Evolutionary conservation across 805 yeast species (phyloP), one percentile per base, ranked within the genome.

Genomic region (Jamesozyma hellenica): DNA sequence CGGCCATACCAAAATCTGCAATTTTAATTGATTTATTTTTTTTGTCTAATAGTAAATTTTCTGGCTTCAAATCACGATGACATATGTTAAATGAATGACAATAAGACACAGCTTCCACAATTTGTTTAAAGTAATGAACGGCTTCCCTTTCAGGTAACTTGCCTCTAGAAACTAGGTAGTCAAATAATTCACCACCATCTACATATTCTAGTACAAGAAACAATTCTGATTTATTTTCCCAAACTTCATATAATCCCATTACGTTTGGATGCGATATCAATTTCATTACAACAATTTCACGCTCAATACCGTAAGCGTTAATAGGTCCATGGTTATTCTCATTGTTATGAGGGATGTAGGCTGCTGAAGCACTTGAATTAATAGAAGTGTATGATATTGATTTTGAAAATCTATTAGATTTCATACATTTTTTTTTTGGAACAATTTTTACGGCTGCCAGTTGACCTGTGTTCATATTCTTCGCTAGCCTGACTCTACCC

Each of bases 261-360:
- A 92, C 92, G 55, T 92, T 90, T 11, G 95, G 86, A 61, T 92
- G 97, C 44, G 92, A 84, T 34, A 92, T 75, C 32, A 92, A 70
- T 63, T 92, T 92, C 98, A 90, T 92, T 51, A 92, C 92, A 51
- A 92, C 88, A 47, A 92, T 94, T 59, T 92, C 98, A 49, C 97
- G 74, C 64, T 92, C 98, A 34, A 92, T 90, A 30, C 98, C 98
- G 58, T 90, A 87, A 3, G 96, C 95, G 37, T 53, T 55, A 2
- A 46, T 33, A 29, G 45, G 45, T 27, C 32, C 34, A 29, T 44
- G 45, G 26, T 40, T 42, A 37, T 32, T 45, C 4, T 55, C 49
- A 28, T 42, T 36, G 29, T 44, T 27, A 4, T 15, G 18, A 15
- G 29, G 28, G 7, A 27, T 34, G 16, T 26, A 43, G 28, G 34